Percentiles rank a stretch among this genome's conserved stretches.
These are phyloP conservation scores for Coniella vitis DNA, from an alignment of 2,329 filamentous ascomycete species.

Conservation along the genomic window DNA sequence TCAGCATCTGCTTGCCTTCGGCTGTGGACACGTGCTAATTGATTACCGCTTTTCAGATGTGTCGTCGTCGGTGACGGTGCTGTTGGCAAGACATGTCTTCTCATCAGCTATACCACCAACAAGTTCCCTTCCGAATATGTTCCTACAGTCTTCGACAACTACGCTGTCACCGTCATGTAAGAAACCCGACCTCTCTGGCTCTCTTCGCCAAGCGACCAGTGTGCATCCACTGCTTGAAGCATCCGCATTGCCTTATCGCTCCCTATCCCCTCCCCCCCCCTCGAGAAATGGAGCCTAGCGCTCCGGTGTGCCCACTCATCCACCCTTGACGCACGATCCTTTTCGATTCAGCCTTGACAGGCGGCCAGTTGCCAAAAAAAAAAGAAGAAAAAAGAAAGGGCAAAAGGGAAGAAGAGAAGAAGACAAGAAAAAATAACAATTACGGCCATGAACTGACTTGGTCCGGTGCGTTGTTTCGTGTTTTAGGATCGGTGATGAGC, in stretches of 20 bases:
- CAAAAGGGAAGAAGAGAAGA: too few species aligned
- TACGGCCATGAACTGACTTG: slow-evolving; percentile 6
- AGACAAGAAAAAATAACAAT: too few species aligned
- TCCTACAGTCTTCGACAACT: slow-evolving; percentile 98
- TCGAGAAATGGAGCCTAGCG: too few species aligned
- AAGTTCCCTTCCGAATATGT: slow-evolving; percentile 99
- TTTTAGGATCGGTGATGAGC: slow-evolving; percentile 93
- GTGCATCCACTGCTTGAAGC: background rate
- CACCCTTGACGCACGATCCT: background rate
- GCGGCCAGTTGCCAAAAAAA: background rate
- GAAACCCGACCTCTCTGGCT: slow-evolving; percentile 33
- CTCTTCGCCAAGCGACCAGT: background rate
- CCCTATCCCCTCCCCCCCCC: too few species aligned
- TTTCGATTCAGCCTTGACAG: background rate
- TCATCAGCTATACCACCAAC: slow-evolving; percentile 99
- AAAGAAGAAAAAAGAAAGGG: too few species aligned
- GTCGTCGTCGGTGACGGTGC: slow-evolving; percentile 99
- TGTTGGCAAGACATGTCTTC: slow-evolving; percentile 96
- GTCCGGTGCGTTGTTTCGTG: slow-evolving; percentile 3
- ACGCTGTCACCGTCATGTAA: slow-evolving; percentile 99
- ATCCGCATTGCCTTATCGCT: background rate
- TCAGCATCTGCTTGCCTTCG: background rate
- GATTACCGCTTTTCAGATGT: slow-evolving; percentile 54
- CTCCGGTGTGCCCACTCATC: background rate
- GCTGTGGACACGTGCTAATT: slow-evolving; percentile 14